phyloP scores from a whole-genome alignment of 768 basidiomycete species.

The Phanerochaete carnosa region DNA sequence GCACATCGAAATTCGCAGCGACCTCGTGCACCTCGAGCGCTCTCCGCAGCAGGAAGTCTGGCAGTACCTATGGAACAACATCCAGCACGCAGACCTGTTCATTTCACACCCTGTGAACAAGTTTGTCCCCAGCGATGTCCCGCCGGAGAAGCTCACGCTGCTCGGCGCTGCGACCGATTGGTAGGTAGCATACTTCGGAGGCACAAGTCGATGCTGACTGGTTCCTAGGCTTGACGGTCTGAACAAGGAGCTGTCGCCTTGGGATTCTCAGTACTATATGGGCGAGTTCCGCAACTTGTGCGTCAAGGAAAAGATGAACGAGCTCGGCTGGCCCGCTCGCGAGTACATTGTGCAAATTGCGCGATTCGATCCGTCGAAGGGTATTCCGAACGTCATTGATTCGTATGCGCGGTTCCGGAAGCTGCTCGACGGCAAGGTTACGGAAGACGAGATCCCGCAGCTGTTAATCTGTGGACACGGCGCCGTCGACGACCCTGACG shows the following conservation, averaged over 20 bases:
- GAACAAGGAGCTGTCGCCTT: constrained; percentile 81
- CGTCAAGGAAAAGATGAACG: constrained; percentile 75
- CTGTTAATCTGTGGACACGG: constrained; percentile 87
- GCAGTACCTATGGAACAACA: constrained; percentile 94
- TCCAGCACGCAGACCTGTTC: constrained; percentile 86
- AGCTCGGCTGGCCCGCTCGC: constrained; percentile 74
- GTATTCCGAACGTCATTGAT: constrained; percentile 81
- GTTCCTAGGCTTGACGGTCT: constrained; percentile 78
- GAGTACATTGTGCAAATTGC: constrained; percentile 91
- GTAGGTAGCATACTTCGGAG: constrained; percentile 37
- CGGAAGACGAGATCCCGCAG: constrained; percentile 61
- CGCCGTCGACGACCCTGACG: constrained; percentile 93
- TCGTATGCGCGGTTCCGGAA: constrained; percentile 84
- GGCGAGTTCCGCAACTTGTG: constrained; percentile 81
- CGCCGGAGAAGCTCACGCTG: constrained; percentile 62
- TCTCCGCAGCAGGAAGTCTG: constrained; percentile 91
- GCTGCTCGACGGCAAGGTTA: constrained; percentile 46
- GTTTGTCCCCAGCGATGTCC: constrained; percentile 88
- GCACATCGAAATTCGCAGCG: constrained; percentile 88
- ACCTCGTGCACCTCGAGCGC: constrained; percentile 76
- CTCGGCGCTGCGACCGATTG: constrained; percentile 86
- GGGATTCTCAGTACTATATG: constrained; percentile 90
- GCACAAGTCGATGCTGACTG: not conserved
- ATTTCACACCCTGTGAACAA: constrained; percentile 92
- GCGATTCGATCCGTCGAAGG: constrained; percentile 89